Evolutionary conservation across 2,329 filamentous ascomycete genomes (phyloP).

Genomic region (Thermothelomyces thermophilus): DNA sequence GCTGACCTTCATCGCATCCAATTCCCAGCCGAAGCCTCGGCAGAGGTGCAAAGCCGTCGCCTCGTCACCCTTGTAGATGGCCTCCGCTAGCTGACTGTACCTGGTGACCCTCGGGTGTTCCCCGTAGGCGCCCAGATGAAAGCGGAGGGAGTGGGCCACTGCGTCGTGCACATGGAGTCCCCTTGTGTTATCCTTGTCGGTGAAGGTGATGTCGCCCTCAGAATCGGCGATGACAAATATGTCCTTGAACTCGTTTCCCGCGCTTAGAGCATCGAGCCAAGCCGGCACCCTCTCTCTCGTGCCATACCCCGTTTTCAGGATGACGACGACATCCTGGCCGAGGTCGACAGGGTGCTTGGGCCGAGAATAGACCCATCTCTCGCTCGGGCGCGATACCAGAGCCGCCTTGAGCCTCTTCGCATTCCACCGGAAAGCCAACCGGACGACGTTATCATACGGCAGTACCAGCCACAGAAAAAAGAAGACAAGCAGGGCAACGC

Average conservation of each 20-base stretch:
- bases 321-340: slow-evolving; percentile 41
- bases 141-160: slow-evolving; percentile 30
- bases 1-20: slow-evolving; percentile 44
- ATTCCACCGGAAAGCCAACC: slow-evolving; percentile 27
- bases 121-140: slow-evolving; percentile 28
- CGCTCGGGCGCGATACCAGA: slow-evolving; percentile 20
- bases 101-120: slow-evolving; percentile 32
- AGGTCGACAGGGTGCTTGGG: slow-evolving; percentile 38
- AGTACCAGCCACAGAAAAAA: slow-evolving; percentile 23
- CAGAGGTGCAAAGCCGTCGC: slow-evolving; percentile 34
- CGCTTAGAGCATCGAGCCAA: slow-evolving; percentile 41
- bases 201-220: slow-evolving; percentile 23
- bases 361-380: slow-evolving; percentile 22
- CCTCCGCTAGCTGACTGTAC: slow-evolving; percentile 35
- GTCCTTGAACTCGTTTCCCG: slow-evolving; percentile 34
- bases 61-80: slow-evolving; percentile 35
- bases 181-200: slow-evolving; percentile 23
- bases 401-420: slow-evolving; percentile 12
- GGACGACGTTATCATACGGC: slow-evolving; percentile 28
- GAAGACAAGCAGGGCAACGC: slow-evolving; percentile 2
- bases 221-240: slow-evolving; percentile 48
- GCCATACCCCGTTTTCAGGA: slow-evolving; percentile 52
- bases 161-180: slow-evolving; percentile 35
- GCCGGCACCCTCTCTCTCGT: slow-evolving; percentile 43
- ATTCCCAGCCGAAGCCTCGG: slow-evolving; percentile 40